Evolutionary conservation across 2,329 filamentous ascomycete species (phyloP).

Genomic region (Scytalidium sp.): DNA sequence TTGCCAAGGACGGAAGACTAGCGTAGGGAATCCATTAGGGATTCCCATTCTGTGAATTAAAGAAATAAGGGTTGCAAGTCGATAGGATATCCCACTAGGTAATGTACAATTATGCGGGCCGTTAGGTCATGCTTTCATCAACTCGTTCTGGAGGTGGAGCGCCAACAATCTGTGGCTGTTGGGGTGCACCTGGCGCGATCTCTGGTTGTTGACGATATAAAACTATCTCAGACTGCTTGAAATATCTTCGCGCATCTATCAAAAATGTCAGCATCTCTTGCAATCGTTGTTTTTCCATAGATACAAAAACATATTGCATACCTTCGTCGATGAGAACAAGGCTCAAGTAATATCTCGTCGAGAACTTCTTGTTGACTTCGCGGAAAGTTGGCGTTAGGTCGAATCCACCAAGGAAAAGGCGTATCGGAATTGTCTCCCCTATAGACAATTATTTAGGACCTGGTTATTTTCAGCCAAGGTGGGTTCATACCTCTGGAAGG

Average conservation of each 20-base stretch:
- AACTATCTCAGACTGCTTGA: conserved; percentile 98
- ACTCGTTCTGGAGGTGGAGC: conserved; percentile 26
- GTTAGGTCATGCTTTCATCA: conserved; percentile 11
- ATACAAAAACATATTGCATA: conserved; percentile 29
- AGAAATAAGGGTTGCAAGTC: not conserved
- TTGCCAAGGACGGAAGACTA: not conserved
- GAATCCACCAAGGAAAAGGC: conserved; percentile 94
- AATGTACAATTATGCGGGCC: not conserved
- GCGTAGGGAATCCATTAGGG: not conserved
- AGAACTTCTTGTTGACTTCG: conserved; percentile 99
- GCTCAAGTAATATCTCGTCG: conserved; percentile 94
- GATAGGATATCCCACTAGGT: not conserved
- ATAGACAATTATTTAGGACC: conserved; percentile 5
- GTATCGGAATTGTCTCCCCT: conserved; percentile 91
- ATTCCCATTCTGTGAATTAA: not conserved
- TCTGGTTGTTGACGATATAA: conserved; percentile 81
- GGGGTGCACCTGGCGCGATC: conserved; percentile 22
- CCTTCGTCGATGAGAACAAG: conserved; percentile 94
- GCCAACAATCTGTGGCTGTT: conserved; percentile 30
- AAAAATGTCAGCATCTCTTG: conserved; percentile 9
- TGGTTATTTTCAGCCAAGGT: too few relatives aligned
- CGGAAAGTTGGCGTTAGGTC: conserved; percentile 97
- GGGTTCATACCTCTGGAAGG: conserved; percentile 74
- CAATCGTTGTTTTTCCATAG: conserved; percentile 3
- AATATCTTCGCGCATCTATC: conserved; percentile 89